Conservation (phyloP, 108 stramenopile species). For the Conticribra guillardii region DNA sequence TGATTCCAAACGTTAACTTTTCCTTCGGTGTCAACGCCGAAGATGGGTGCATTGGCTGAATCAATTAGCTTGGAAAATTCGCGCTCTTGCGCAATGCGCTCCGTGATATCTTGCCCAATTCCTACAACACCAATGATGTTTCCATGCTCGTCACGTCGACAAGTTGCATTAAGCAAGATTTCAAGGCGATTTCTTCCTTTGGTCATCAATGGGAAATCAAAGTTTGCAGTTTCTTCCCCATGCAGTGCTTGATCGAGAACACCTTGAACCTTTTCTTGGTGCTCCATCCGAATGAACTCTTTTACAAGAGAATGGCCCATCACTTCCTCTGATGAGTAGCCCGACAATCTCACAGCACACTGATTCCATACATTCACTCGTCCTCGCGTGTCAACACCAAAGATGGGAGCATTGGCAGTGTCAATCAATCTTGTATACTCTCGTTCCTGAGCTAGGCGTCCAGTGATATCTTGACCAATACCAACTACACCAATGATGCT, state of each 20-base stretch:
- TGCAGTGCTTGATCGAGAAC: constrained; percentile 54
- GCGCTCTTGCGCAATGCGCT: constrained; percentile 51
- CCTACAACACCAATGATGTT: constrained; percentile 66
- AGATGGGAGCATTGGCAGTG: constrained; percentile 54
- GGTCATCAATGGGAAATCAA: constrained; percentile 52
- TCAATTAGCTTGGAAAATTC: constrained; percentile 80
- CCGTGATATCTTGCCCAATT: constrained; percentile 78
- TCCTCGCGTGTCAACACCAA: constrained; percentile 52
- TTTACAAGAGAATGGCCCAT: constrained; percentile 48
- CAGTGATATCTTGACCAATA: constrained; percentile 59
- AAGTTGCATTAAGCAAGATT: constrained; percentile 66
- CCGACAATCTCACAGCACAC: constrained; percentile 59
- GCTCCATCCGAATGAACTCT: constrained; percentile 46
- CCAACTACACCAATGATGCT: constrained; percentile 72
- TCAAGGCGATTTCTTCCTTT: constrained; percentile 39
- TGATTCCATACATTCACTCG: constrained; percentile 13
- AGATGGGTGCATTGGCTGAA: constrained; percentile 83
- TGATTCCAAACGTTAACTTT: constrained; percentile 82
- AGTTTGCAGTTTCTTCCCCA: constrained; percentile 52
- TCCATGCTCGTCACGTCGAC: constrained; percentile 66
- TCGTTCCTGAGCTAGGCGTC: constrained; percentile 46
- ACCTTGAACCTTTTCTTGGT: constrained; percentile 43
- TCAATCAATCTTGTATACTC: constrained; percentile 48
- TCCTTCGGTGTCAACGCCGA: constrained; percentile 77
- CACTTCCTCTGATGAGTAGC: constrained; percentile 41